Evolutionary conservation across 768 basidiomycete species (phyloP), one percentile per base, ranked within the genome.

Genomic region (Lentinula raphanica): DNA sequence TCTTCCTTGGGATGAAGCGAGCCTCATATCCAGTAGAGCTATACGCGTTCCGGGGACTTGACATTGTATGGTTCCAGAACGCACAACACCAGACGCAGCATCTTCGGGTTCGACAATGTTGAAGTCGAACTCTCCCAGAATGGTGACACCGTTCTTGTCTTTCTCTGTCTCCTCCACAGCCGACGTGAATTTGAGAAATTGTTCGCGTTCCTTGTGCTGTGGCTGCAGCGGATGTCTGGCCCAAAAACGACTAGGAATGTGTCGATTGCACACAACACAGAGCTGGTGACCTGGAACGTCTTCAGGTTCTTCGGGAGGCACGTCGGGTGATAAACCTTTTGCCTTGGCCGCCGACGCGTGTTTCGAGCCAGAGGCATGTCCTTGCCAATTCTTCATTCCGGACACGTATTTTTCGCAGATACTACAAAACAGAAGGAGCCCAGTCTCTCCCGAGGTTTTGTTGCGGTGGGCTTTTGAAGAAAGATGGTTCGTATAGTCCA

Each of bases 81-180:
- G 29, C 29, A 48, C 23, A 19, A 40, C 9, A 12, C 49, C 51
- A 21, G 49, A 46, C 13, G 36, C 27, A 15, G 64, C 65, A 9
- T 63, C 62, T 3, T 32, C 60, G 15, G 59, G 49, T 21, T 71
- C 69, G 40, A 76, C 58, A 25, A 76, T 61, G 5, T 69, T 74
- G 58, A 76, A 73, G 63, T 77, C 66, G 5, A 75, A n/a, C n/a
- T 65, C 69, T 7, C 61, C 62, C 3, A 66, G 65, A 15, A 77
- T 65, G 12, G 59, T 56, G 3, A 74, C 61, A 8, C 72, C 74
- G 28, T 71, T 63, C 48, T 70, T 73, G 51, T 77, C 72, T 38
- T 63, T 65, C 39, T 71, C 68, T 0, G 74, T 71, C 39, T 70
- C 70, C 25, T 72, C 71, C 12, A 72, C 58, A 1, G 67, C 69